Evolutionary conservation across 768 basidiomycete species (phyloP), one percentile per base, ranked within the genome.

Genomic region (Chlorophyllum brunneum): DNA sequence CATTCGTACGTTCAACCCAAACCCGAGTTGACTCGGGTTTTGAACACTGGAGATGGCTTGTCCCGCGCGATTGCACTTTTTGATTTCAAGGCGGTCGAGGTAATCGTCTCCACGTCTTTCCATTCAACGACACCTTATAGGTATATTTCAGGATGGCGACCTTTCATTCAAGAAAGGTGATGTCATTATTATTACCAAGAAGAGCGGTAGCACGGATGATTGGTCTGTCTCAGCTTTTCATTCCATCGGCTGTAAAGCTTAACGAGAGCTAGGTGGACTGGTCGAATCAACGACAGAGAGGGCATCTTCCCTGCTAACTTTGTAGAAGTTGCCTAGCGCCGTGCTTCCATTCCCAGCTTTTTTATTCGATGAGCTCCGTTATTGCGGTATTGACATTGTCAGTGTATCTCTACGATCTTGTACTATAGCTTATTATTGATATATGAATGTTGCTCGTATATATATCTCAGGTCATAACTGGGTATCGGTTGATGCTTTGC

Each of bases 251-350:
- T 13, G 9, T 13, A 29, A 2, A 18, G 16, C 20, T 45, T 4
- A 45, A 8, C 9, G 7, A 5, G 18, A 29, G 5, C 5, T n/a
- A 89, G 87, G 87, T 92, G 89, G 89, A 85, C 75, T 11, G 89
- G 89, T n/a, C 85, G 79, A 61, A 55, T 83, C 1, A 67, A 78
- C 18, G 77, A 76, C 13, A 65, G 73, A 33, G 70, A 79, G 57
- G 90, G 90, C 0, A 78, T 85, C 39, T 92, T 92, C 65, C 89
- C 89, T 29, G 89, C 89, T 13, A 91, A 91, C 64, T 89, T 88
- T 59, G 86, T 90, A n/a, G 86, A 89, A 62, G 66, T 89, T 47
- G 68, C 70, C 30, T 77, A 26, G 31, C n/a, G n/a, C n/a, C n/a
- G n/a, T n/a, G n/a, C n/a, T n/a, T n/a, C n/a, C n/a, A n/a, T n/a